Percentiles rank a stretch among this genome's conserved stretches.
phyloP scores from a whole-genome alignment of 2,329 filamentous ascomycete genomes.

The Chalaropsis thielavioides region DNA sequence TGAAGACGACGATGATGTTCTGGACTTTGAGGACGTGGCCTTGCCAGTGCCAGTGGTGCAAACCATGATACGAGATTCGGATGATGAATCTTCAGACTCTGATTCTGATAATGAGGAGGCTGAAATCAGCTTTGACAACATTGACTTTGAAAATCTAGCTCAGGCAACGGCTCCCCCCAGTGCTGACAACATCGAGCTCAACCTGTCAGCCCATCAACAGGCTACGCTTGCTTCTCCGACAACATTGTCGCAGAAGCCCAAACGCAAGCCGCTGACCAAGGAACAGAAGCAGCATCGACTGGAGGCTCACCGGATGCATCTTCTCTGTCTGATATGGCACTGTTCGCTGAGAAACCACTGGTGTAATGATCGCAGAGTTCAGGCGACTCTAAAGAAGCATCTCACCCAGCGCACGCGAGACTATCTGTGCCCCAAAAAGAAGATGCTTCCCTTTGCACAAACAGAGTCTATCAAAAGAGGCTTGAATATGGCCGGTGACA shows the following conservation, averaged over 20 bases:
- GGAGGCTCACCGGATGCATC: constrained; percentile 71
- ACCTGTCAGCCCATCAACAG: constrained; percentile 25
- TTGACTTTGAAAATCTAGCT: constrained; percentile 28
- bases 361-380: constrained; percentile 65
- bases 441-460: constrained; percentile 57
- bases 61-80: constrained; percentile 36
- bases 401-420: constrained; percentile 50
- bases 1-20: constrained; percentile 28
- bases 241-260: neutral
- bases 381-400: constrained; percentile 49
- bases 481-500: constrained; percentile 50
- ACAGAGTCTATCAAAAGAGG: constrained; percentile 68
- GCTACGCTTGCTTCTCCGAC: neutral
- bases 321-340: constrained; percentile 71
- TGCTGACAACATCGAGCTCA: constrained; percentile 33
- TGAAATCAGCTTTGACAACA: constrained; percentile 34
- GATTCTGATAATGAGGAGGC: constrained; percentile 28
- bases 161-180: constrained; percentile 20
- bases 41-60: constrained; percentile 36
- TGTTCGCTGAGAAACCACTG: constrained; percentile 65
- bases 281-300: constrained; percentile 45
- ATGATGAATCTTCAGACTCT: constrained; percentile 29
- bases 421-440: constrained; percentile 53
- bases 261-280: constrained; percentile 38
- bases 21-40: constrained; percentile 38